Base-by-base conservation (phyloP, 2,329 filamentous ascomycete genomes). In the Ophiocordyceps australis region DNA sequence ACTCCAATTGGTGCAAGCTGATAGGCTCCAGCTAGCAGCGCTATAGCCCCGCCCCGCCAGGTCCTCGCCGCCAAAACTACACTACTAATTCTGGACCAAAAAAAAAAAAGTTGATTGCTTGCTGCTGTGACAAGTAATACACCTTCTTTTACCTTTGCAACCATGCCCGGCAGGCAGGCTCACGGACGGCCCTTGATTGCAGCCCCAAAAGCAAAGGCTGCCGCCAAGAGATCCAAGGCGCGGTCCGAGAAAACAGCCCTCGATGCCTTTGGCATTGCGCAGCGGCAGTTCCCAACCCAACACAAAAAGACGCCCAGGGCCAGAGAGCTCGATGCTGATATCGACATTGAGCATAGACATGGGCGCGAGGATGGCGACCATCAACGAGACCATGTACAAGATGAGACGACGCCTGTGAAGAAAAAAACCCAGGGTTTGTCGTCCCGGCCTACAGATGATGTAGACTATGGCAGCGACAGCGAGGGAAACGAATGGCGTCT, bases 401-500 rank as follows among this genome's bases (percentile, higher is more conserved):
- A 45, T 4, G 66, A 67, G 7, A 10, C 17, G 33, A 46, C 45
- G 22, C 52, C 54, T 0, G 42, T 48, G 23, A 45, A 51, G 25
- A 57, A 56, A 32, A 54, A 47, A 40, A 37, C 34, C 17, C 55
- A 52, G 44, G 54, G 57, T 20, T 56, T 43, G 46, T 21, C 49
- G 39, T 25, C 49, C 16, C 14, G 48, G 11, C 52, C 51, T 5
- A 59, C 70, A 39, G 64, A 66, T 12, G 62, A 63, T 22, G 59
- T 69, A 11, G 78, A 85, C 30, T 71, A 74, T 34, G 80, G 79
- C 8, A 85, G 75, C 37, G 85, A 93, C 42, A 81, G 76, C 32
- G 79, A 85, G 32, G 83, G 82, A 14, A 79, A 91, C 39, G 72
- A 79, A 41, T 93, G 82, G 82, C 74, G 65, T 25, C 59, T 92